These are phyloP conservation scores for Ophiostoma tasmaniense DNA, from an alignment of 2,329 filamentous ascomycete genomes.

Conservation along the genomic window DNA sequence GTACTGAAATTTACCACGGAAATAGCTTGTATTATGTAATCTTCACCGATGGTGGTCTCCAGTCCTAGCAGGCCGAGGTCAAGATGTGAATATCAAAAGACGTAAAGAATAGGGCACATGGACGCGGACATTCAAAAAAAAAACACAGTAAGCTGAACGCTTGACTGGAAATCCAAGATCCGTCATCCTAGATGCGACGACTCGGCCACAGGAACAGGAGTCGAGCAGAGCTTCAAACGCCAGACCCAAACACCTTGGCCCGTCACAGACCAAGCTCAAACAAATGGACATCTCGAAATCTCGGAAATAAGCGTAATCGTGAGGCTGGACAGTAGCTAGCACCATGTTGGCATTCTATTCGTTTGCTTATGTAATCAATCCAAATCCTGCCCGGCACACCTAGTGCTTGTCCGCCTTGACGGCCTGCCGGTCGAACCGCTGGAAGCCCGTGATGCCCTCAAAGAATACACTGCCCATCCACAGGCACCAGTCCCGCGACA, in stretches of 20 bases:
- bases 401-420: conserved; percentile 8
- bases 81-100: background rate
- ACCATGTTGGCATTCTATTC: too few species aligned
- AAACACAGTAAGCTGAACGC: too few species aligned
- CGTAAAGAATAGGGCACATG: too few species aligned
- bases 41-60: background rate
- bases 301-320: background rate
- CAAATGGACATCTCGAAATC: background rate
- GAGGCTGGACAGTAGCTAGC: background rate
- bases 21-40: background rate
- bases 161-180: background rate
- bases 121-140: too few species aligned
- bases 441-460: conserved; percentile 45
- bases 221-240: background rate
- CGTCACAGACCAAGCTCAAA: background rate
- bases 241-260: background rate
- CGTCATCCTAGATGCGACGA: background rate
- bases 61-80: too few species aligned
- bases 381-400: too few species aligned
- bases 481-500: conserved; percentile 42
- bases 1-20: background rate
- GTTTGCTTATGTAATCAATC: background rate
- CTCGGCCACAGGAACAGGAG: background rate
- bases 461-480: conserved; percentile 47
- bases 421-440: conserved; percentile 38